Conservation (phyloP, 2,329 filamentous ascomycete genomes). For the Pseudogymnoascus verrucosus region DNA sequence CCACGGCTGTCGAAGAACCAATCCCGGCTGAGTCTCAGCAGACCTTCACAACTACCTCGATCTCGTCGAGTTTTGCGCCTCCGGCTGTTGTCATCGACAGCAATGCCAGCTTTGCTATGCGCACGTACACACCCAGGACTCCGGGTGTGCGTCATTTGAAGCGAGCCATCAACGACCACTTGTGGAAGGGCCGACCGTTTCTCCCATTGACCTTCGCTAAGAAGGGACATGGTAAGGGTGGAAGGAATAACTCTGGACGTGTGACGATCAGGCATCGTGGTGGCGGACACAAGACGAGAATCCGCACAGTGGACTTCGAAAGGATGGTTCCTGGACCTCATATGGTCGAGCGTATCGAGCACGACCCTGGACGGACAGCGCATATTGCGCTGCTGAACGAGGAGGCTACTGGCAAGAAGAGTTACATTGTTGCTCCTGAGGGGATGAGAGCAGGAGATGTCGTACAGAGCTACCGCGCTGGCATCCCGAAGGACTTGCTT, state of each 20-base stretch:
- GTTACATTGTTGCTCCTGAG: slow-evolving; percentile 92
- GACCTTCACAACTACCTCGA: slow-evolving; percentile 28
- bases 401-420: slow-evolving; percentile 64
- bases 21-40: slow-evolving; percentile 30
- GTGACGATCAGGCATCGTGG: slow-evolving; percentile 88
- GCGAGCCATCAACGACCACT: slow-evolving; percentile 88
- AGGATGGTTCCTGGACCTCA: slow-evolving; percentile 74
- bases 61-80: slow-evolving; percentile 32
- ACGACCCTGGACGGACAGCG: slow-evolving; percentile 86
- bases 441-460: slow-evolving; percentile 86
- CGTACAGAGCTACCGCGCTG: slow-evolving; percentile 83
- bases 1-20: slow-evolving; percentile 35
- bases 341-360: slow-evolving; percentile 86
- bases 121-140: slow-evolving; percentile 88
- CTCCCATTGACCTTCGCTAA: slow-evolving; percentile 81
- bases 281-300: slow-evolving; percentile 84
- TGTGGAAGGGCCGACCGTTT: slow-evolving; percentile 88
- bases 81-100: slow-evolving; percentile 35
- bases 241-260: slow-evolving; percentile 77
- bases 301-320: slow-evolving; percentile 84
- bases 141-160: slow-evolving; percentile 87
- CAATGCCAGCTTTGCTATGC: slow-evolving; percentile 40
- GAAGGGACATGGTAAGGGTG: slow-evolving; percentile 87
- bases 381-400: slow-evolving; percentile 84
- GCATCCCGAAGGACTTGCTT: slow-evolving; percentile 80